Evolutionary conservation across 768 basidiomycete genomes (phyloP).

Genomic region (Trametes elegans): DNA sequence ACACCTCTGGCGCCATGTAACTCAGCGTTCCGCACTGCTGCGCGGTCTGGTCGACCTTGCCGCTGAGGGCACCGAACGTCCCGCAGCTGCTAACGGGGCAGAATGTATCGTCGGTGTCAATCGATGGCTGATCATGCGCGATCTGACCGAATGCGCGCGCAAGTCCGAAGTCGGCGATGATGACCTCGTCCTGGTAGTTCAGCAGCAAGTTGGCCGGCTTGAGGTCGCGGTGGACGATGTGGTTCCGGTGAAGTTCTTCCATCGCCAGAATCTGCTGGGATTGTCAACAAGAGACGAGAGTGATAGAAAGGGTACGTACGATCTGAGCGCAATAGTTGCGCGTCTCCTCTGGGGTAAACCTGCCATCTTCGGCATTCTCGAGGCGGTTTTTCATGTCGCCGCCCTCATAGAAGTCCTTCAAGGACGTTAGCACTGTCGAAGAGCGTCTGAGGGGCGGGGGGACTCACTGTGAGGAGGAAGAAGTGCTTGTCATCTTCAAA

Average conservation of each 20-base stretch:
- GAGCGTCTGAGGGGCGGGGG: too few species aligned
- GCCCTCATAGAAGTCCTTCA: too few species aligned
- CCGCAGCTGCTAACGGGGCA: neutral
- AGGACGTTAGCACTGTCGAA: too few species aligned
- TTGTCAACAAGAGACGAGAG: neutral
- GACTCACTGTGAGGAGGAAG: conserved; percentile 40
- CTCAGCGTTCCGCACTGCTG: conserved; percentile 35
- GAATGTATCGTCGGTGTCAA: neutral
- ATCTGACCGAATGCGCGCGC: conserved; percentile 23
- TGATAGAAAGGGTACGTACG: conserved; percentile 36
- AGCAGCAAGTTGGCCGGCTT: conserved; percentile 28
- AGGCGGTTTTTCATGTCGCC: too few species aligned
- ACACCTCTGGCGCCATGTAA: conserved; percentile 46
- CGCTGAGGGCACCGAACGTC: neutral
- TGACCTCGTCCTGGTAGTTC: conserved; percentile 14
- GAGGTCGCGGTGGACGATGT: conserved; percentile 29
- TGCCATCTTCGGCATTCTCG: too few species aligned
- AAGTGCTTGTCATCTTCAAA: conserved; percentile 25
- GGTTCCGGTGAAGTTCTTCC: conserved; percentile 17
- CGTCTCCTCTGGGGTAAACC: too few species aligned
- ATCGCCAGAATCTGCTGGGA: conserved; percentile 21
- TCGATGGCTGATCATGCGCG: neutral
- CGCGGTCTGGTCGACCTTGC: neutral
- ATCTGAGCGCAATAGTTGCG: too few species aligned
- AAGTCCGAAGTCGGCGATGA: conserved; percentile 25